Percentiles rank a stretch among this genome's conserved stretches.
These are phyloP conservation scores for Colletotrichum chlorophyti DNA, from an alignment of 2,329 filamentous ascomycete genomes.

Conservation along the genomic window DNA sequence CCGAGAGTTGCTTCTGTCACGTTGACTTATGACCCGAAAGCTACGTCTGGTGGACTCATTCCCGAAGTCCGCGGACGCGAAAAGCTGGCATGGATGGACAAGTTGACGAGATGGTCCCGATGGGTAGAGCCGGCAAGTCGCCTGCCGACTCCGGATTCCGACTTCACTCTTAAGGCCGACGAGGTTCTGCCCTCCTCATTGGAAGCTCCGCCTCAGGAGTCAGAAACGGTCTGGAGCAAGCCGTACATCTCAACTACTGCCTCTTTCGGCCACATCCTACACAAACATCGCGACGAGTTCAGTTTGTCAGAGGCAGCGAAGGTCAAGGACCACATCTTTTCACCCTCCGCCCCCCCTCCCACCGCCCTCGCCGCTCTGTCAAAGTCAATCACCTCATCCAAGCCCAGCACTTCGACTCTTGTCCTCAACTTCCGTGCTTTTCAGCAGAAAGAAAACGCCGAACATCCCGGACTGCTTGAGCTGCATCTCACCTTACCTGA, in stretches of 20 bases:
- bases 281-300: slow-evolving; percentile 33
- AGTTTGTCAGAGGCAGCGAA: neutral
- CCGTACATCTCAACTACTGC: slow-evolving; percentile 41
- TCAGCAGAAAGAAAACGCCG: neutral
- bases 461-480: slow-evolving; percentile 22
- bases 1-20: neutral
- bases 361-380: slow-evolving; percentile 44
- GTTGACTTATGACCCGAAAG: neutral
- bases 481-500: slow-evolving; percentile 26
- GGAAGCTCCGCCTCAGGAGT: neutral
- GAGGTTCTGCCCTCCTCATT: slow-evolving; percentile 8
- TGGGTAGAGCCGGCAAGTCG: slow-evolving; percentile 29
- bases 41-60: neutral
- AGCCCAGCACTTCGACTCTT: slow-evolving; percentile 38
- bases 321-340: slow-evolving; percentile 45
- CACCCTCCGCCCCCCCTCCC: slow-evolving; percentile 55
- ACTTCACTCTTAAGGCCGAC: neutral
- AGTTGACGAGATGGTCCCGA: slow-evolving; percentile 22
- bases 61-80: neutral
- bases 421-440: slow-evolving; percentile 50
- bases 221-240: slow-evolving; percentile 1
- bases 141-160: neutral
- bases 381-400: slow-evolving; percentile 31
- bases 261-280: slow-evolving; percentile 60
- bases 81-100: slow-evolving; percentile 25